Conservation (phyloP, 2,329 filamentous ascomycete species). For the Fusarium tricinctum region DNA sequence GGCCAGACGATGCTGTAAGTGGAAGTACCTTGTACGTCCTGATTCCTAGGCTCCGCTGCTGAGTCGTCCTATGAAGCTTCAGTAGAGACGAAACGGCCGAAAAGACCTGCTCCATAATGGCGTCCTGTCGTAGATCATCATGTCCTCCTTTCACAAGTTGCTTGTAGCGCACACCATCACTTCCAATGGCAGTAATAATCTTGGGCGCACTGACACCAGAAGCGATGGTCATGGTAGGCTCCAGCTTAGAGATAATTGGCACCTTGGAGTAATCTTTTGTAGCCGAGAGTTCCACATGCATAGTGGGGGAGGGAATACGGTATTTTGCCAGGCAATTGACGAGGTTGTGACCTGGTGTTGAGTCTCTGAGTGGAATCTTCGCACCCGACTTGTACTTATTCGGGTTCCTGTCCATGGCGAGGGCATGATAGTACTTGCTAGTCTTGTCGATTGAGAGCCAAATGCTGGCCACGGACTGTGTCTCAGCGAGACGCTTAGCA, state of each 20-base stretch:
- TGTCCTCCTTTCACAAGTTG: constrained; percentile 96
- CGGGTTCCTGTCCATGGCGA: constrained; percentile 76
- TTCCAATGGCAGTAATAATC: constrained; percentile 85
- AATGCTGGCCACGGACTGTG: constrained; percentile 63
- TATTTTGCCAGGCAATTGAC: constrained; percentile 73
- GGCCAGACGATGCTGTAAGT: constrained; percentile 83
- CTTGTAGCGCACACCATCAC: constrained; percentile 84
- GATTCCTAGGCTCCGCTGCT: constrained; percentile 89
- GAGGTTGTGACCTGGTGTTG: constrained; percentile 73
- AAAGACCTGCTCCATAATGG: constrained; percentile 99
- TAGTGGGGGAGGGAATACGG: constrained; percentile 87
- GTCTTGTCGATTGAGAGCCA: constrained; percentile 82
- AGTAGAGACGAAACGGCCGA: constrained; percentile 93
- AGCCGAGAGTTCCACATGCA: constrained; percentile 82
- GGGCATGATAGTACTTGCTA: constrained; percentile 74
- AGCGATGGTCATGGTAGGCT: constrained; percentile 84
- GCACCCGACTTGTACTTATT: constrained; percentile 76
- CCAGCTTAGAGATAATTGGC: constrained; percentile 80
- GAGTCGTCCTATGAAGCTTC: constrained; percentile 86
- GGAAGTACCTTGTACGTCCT: constrained; percentile 98
- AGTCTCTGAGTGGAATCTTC: constrained; percentile 75
- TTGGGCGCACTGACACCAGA: constrained; percentile 94
- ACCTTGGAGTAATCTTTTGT: constrained; percentile 82
- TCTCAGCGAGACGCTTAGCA: constrained; percentile 71
- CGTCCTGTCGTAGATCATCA: constrained; percentile 95